Evolutionary conservation across 768 basidiomycete genomes (phyloP).

Genomic region (Tricholoma matsutake): DNA sequence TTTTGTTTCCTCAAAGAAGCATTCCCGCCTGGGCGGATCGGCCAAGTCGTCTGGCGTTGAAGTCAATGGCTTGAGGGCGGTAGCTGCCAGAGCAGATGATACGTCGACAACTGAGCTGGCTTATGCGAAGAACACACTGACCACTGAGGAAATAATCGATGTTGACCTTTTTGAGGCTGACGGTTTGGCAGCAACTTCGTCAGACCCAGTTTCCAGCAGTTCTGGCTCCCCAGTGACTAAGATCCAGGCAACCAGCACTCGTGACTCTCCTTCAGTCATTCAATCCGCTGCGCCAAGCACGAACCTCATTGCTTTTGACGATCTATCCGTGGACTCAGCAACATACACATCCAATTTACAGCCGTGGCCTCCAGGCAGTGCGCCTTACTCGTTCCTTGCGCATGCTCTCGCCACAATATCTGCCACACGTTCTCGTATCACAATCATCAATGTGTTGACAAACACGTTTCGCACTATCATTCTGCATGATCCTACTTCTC

Average conservation of each 20-base stretch:
- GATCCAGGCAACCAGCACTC: not conserved
- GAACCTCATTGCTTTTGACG: conserved; percentile 6
- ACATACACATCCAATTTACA: conserved; percentile 40
- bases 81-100: not conserved
- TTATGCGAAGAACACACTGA: not conserved
- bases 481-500: conserved; percentile 59
- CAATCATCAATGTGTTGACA: conserved; percentile 64
- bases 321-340: conserved; percentile 49
- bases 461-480: conserved; percentile 74
- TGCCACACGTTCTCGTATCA: conserved; percentile 68
- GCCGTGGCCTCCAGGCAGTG: conserved; percentile 40
- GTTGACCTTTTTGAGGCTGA: conserved; percentile 7
- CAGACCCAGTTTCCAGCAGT: not conserved
- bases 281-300: not conserved
- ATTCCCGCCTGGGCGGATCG: not conserved
- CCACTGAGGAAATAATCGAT: conserved; percentile 7
- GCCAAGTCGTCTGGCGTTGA: not conserved
- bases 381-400: conserved; percentile 72
- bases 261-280: not conserved
- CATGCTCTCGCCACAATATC: conserved; percentile 60
- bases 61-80: not conserved
- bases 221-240: not conserved
- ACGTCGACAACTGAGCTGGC: not conserved
- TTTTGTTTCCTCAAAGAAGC: conserved; percentile 5
- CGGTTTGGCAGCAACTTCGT: not conserved